Conservation (phyloP, 306 rosid species). For the Ziziphus jujuba region DNA sequence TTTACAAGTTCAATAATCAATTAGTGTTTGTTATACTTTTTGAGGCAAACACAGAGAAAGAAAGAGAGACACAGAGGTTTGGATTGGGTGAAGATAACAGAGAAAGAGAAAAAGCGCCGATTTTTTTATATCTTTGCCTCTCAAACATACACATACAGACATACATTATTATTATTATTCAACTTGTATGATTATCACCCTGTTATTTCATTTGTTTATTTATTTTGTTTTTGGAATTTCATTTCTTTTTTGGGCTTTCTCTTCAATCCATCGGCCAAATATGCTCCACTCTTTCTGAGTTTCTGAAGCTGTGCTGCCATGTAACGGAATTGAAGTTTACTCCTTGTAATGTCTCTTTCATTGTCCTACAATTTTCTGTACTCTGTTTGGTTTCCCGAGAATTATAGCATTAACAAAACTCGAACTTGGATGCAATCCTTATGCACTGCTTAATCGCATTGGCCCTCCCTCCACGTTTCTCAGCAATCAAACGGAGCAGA, state of each 20-base stretch:
- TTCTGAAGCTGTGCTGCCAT: too few relatives aligned
- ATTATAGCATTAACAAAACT: background rate
- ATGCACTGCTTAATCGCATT: conserved; percentile 3
- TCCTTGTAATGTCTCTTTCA: too few relatives aligned
- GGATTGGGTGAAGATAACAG: conserved; percentile 17
- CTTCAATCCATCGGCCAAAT: too few relatives aligned
- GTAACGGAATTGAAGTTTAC: too few relatives aligned
- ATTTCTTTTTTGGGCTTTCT: too few relatives aligned
- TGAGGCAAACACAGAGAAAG: conserved; percentile 7
- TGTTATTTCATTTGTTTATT: too few relatives aligned
- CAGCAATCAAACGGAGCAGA: conserved; percentile 7
- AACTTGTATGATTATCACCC: too few relatives aligned
- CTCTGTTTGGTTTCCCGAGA: conserved; percentile 26
- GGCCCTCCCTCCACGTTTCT: conserved; percentile 8
- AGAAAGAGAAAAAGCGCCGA: background rate
- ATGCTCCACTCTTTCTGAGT: too few relatives aligned
- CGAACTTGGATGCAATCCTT: background rate
- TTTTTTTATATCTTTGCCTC: conserved; percentile 11
- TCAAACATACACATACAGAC: background rate
- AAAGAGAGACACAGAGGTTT: background rate
- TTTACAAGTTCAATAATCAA: too few relatives aligned
- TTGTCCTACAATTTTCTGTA: conserved; percentile 6
- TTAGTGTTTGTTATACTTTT: too few relatives aligned
- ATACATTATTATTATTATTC: too few relatives aligned
- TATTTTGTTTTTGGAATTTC: too few relatives aligned